A percentile compares a stretch with the other conserved stretches of the same genome.
Evolutionary conservation across 352 stramenopile species (phyloP).

Genomic region (Thalassiosira livingstoniorum): DNA sequence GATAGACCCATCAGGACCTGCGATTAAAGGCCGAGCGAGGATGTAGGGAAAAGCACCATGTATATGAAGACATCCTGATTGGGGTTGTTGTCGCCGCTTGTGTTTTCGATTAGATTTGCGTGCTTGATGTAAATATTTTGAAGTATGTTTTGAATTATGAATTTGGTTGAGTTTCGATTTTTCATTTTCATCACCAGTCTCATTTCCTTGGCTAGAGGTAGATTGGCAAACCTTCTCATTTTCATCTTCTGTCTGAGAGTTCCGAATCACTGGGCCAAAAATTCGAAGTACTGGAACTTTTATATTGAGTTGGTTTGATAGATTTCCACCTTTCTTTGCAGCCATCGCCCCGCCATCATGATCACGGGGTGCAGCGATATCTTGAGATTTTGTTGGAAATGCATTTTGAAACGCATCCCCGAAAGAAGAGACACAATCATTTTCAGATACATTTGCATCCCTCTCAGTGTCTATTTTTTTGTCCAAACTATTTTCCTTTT

Average conservation of each 20-base stretch:
- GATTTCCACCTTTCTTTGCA: background rate
- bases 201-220: constrained; percentile 12
- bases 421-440: too few relatives aligned
- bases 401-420: too few relatives aligned
- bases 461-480: background rate
- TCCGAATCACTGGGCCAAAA: constrained; percentile 74
- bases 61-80: constrained; percentile 83
- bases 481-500: background rate
- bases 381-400: too few relatives aligned
- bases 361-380: background rate
- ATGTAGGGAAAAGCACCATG: constrained; percentile 85
- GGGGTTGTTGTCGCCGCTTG: constrained; percentile 49
- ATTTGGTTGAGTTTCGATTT: background rate
- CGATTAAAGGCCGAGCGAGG: constrained; percentile 71
- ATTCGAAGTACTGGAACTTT: constrained; percentile 79
- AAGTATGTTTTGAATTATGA: background rate
- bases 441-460: background rate
- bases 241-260: constrained; percentile 10
- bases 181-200: background rate
- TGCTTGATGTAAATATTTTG: constrained; percentile 1
- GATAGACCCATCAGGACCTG: constrained; percentile 78
- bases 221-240: constrained; percentile 17
- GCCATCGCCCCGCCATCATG: constrained; percentile 3
- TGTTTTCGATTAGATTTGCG: background rate
- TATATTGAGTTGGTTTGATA: constrained; percentile 26